Percentiles rank a stretch among this genome's conserved stretches.
Evolutionary conservation across 352 stramenopile genomes (phyloP).

Genomic region (Elongisporangium anandrum): DNA sequence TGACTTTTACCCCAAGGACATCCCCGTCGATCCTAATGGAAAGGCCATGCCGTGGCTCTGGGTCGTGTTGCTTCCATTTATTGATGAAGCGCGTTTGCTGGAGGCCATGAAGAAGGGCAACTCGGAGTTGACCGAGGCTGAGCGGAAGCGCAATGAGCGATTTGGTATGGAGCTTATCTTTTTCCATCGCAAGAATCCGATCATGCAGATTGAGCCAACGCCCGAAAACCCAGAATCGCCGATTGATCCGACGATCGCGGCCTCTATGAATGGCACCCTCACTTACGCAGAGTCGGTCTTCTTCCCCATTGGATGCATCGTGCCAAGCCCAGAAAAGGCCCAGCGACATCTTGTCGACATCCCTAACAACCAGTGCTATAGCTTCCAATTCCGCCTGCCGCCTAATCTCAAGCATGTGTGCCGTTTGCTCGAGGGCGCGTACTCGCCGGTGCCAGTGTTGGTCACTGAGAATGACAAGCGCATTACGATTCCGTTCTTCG

Average conservation of each 20-base stretch:
- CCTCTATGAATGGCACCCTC: conserved; percentile 69
- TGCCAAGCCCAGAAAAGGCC: conserved; percentile 74
- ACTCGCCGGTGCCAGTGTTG: conserved; percentile 32
- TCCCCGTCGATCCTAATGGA: conserved; percentile 97
- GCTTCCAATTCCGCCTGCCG: conserved; percentile 72
- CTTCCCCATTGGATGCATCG: conserved; percentile 68
- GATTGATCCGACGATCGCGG: conserved; percentile 43
- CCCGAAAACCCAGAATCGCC: conserved; percentile 34
- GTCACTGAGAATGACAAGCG: conserved; percentile 54
- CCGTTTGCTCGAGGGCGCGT: conserved; percentile 47
- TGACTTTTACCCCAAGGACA: conserved; percentile 95
- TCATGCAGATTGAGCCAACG: conserved; percentile 35
- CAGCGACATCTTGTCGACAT: conserved; percentile 70
- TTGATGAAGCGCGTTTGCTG: conserved; percentile 95
- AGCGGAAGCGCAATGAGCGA: conserved; percentile 82
- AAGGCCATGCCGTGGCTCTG: conserved; percentile 99
- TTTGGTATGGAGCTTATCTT: conserved; percentile 84
- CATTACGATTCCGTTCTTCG: conserved; percentile 79
- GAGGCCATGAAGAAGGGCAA: conserved; percentile 80
- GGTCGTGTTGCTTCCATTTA: conserved; percentile 98
- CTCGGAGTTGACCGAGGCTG: conserved; percentile 55
- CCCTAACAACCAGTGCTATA: conserved; percentile 85
- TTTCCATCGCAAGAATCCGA: conserved; percentile 64
- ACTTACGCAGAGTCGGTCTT: conserved; percentile 68
- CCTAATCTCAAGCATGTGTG: conserved; percentile 48